Percentiles rank a stretch among this genome's conserved stretches.
phyloP scores from a whole-genome alignment of 1,284 basidiomycete species.

The Testicularia cyperi region DNA sequence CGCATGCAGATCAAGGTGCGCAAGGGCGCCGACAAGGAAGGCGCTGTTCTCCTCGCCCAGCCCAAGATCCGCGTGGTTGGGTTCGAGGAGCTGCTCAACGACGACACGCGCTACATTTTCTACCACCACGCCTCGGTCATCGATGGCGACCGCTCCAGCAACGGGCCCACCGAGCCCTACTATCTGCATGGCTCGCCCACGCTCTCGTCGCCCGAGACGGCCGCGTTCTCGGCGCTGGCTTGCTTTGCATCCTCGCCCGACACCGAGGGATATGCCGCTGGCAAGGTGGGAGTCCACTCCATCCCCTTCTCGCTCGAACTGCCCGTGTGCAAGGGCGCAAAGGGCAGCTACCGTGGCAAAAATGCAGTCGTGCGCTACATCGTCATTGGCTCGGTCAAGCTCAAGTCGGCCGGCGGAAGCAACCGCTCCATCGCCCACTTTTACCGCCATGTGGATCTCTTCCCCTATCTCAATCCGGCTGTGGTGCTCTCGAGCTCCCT shows the following conservation, averaged over 20 bases:
- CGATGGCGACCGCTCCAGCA: slow-evolving; percentile 45
- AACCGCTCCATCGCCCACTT: slow-evolving; percentile 82
- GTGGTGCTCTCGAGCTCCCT: slow-evolving; percentile 69
- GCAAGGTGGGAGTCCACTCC: slow-evolving; percentile 68
- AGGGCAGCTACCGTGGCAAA: slow-evolving; percentile 69
- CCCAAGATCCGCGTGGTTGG: slow-evolving; percentile 84
- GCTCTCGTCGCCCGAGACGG: slow-evolving; percentile 61
- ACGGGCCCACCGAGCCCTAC: slow-evolving; percentile 53
- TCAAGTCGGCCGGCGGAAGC: slow-evolving; percentile 68
- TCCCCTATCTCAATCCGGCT: slow-evolving; percentile 75
- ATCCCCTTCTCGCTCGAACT: slow-evolving; percentile 79
- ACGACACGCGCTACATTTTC: slow-evolving; percentile 75
- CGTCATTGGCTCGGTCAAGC: slow-evolving; percentile 77
- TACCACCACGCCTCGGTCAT: slow-evolving; percentile 76
- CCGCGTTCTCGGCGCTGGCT: slow-evolving; percentile 64
- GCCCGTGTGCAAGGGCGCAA: slow-evolving; percentile 71
- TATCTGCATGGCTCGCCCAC: slow-evolving; percentile 52
- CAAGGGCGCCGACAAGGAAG: slow-evolving; percentile 65
- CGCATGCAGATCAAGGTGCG: slow-evolving; percentile 72
- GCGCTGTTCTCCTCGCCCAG: slow-evolving; percentile 69
- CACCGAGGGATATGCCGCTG: slow-evolving; percentile 70
- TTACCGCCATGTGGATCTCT: slow-evolving; percentile 80
- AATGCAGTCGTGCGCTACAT: slow-evolving; percentile 78
- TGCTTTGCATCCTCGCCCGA: slow-evolving; percentile 64
- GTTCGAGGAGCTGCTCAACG: slow-evolving; percentile 73